These are phyloP conservation scores for Neurospora sp. DNA, from an alignment of 495 filamentous ascomycete genomes.

Conservation along the genomic window DNA sequence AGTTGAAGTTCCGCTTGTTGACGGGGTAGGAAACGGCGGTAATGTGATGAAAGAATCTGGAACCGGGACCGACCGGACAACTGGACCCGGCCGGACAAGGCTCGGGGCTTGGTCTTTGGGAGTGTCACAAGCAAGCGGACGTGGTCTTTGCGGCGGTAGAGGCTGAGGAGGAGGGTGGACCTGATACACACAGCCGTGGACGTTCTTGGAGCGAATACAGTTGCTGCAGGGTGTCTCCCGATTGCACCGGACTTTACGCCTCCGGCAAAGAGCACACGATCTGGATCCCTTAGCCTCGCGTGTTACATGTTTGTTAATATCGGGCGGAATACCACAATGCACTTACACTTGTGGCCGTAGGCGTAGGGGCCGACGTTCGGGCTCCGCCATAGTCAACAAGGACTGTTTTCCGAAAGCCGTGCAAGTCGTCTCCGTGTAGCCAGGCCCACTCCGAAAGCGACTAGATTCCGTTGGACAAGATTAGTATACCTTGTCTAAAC, in stretches of 20 bases:
- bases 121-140: constrained; percentile 5
- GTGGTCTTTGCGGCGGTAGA: background rate
- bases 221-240: constrained; percentile 32
- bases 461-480: too few relatives aligned
- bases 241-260: constrained; percentile 29
- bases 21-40: background rate
- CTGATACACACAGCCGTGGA: constrained; percentile 30
- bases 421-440: background rate
- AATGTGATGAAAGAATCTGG: background rate
- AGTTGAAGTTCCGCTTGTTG: background rate
- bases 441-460: background rate
- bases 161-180: background rate
- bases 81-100: background rate
- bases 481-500: too few relatives aligned
- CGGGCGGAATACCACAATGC: background rate
- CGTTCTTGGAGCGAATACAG: constrained; percentile 35
- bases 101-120: background rate
- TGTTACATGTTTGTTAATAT: background rate
- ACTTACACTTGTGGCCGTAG: background rate
- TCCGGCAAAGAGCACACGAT: constrained; percentile 24
- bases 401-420: background rate
- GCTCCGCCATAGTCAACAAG: background rate
- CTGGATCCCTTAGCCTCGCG: constrained; percentile 1
- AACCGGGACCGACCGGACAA: constrained; percentile 1
- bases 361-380: background rate